These are phyloP conservation scores for Daucus carota DNA, from an alignment of 129 eudicot genomes.

Conservation along the genomic window DNA sequence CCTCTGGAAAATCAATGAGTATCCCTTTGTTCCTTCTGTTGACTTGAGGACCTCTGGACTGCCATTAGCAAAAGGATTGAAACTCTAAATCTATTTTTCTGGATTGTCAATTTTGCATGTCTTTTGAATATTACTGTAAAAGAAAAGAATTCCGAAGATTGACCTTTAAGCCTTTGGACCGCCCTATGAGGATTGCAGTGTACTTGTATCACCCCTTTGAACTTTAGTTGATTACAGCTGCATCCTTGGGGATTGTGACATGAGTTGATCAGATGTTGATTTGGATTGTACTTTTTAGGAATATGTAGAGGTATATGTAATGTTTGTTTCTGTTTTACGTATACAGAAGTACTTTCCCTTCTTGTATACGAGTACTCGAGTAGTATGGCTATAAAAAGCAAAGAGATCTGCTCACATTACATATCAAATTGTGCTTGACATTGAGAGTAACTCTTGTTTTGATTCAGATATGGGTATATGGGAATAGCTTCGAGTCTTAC, in stretches of 20 bases:
- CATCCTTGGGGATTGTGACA: too few species aligned
- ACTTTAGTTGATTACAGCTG: too few species aligned
- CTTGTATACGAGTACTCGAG: neutral
- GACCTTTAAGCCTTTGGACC: too few species aligned
- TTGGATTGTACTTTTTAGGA: neutral
- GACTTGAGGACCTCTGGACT: neutral
- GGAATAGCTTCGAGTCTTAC: slow-evolving; percentile 80
- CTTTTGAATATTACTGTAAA: too few species aligned
- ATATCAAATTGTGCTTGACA: neutral
- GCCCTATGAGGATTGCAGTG: neutral
- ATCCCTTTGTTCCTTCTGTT: neutral
- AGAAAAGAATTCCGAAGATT: too few species aligned
- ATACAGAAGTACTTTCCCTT: too few species aligned
- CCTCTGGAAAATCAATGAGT: too few species aligned
- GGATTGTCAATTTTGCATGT: neutral
- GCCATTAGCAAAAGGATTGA: too few species aligned
- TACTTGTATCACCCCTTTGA: neutral
- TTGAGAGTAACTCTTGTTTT: neutral
- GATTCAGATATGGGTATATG: slow-evolving; percentile 81
- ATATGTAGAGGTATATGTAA: neutral
- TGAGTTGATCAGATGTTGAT: neutral
- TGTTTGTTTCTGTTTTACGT: neutral
- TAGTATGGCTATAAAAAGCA: neutral
- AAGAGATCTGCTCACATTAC: neutral
- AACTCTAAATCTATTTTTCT: too few species aligned